These are phyloP conservation scores for Coemansia sp. DNA, from an alignment of 192 early-diverging fungal genomes.

Conservation along the genomic window DNA sequence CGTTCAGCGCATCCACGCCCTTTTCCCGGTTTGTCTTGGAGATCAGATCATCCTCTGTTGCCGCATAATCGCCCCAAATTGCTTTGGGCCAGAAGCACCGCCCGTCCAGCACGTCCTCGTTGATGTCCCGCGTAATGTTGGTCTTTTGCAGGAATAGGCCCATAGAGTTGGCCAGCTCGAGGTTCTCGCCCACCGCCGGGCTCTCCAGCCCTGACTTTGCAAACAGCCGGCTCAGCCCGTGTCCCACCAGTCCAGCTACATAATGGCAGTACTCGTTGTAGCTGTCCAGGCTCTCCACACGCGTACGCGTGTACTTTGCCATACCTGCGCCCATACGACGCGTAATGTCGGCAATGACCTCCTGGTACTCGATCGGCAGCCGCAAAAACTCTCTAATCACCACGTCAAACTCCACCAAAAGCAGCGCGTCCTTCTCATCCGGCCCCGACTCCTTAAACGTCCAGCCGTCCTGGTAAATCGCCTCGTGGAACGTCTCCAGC, in stretches of 20 bases:
- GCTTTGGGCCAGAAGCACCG: conserved; percentile 95
- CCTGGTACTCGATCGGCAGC: conserved; percentile 72
- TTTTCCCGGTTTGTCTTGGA: conserved; percentile 66
- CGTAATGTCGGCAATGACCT: conserved; percentile 87
- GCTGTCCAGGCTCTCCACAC: conserved; percentile 75
- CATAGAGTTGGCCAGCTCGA: conserved; percentile 83
- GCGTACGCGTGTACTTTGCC: conserved; percentile 77
- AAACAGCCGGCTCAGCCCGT: conserved; percentile 91
- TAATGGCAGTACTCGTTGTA: conserved; percentile 98
- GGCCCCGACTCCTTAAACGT: conserved; percentile 81
- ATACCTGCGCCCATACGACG: conserved; percentile 94
- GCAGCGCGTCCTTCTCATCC: conserved; percentile 89
- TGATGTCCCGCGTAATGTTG: conserved; percentile 95
- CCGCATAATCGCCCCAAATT: conserved; percentile 85
- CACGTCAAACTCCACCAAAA: conserved; percentile 86
- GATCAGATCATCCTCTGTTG: conserved; percentile 68
- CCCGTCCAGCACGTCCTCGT: conserved; percentile 85
- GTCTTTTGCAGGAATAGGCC: conserved; percentile 98
- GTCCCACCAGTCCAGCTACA: conserved; percentile 94
- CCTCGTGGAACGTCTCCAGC: conserved; percentile 78
- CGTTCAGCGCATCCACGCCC: conserved; percentile 80
- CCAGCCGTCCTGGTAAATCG: conserved; percentile 78
- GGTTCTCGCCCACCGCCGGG: conserved; percentile 51
- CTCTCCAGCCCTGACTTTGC: conserved; percentile 79
- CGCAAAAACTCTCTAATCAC: conserved; percentile 87